Evolutionary conservation across 306 rosid species (phyloP), one percentile per base, ranked within the genome.

Genomic region (Dicorynia guianensis): DNA sequence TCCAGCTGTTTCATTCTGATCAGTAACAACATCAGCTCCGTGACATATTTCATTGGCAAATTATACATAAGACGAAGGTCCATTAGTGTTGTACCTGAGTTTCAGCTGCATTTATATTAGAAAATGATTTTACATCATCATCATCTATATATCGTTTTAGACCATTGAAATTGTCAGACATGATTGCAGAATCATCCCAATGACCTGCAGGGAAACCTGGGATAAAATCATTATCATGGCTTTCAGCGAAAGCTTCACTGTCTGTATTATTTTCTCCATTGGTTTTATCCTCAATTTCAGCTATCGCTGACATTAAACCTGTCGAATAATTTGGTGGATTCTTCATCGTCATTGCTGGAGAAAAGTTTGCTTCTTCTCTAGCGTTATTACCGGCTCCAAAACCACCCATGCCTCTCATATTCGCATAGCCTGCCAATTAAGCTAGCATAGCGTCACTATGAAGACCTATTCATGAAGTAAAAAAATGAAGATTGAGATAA

Each of bases 101-200:
- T 63, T 89, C 96, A 33, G 93, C 63, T 48, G 79, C 62, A 54
- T 77, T 84, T 72, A 77, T 19, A 67, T 81, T 80, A 30, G 91
- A 72, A 76, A 82, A 84, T 5, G 86, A 77, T 79, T 91, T 92
- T 13, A 67, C 86, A 4, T 92, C 96, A 2, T 92, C 96, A 2
- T 88, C 90, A 3, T 87, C 91, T 83, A 85, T 67, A 10, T 54
- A 79, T 66, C 86, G 39, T 50, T 89, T 85, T 35, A 71, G 48
- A n/a, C 89, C 87, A 42, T 64, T 43, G 11, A 86, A 74, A 40
- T 77, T 85, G 38, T 88, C 96, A 11, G 89, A 50, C 60, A 89
- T 54, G n/a, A 89, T 66, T 10, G 87, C 65, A 74, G 96, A 75
- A 20, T 93, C 97, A 40, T 93, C 98, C 99, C 99, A 96, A 42